Base-by-base conservation (phyloP, 805 yeast species). In the Myxozyma melibiosi region DNA sequence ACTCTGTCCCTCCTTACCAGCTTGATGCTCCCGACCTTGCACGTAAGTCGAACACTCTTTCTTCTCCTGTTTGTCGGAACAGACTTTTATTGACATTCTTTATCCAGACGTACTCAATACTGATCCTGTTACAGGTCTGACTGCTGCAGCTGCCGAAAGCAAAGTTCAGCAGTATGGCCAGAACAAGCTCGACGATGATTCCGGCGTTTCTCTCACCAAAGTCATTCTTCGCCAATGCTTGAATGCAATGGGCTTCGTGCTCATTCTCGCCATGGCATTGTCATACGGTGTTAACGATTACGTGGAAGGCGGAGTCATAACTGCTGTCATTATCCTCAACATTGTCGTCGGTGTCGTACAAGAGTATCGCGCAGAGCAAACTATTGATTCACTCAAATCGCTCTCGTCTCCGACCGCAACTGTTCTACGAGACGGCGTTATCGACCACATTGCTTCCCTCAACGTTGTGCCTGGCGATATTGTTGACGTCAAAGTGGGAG, bases 221-320 rank as follows among this genome's bases (percentile, higher is more conserved):
- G 86, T 87, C 53, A 60, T 86, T 27, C 73, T 85, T 39, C 85
- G 84, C 62, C 94, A 86, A 65, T 74, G 83, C 1, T 83, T 83
- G 70, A 86, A 86, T 67, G 92, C 94, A 45, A 86, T 86, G 94
- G 83, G 86, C 48, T 71, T 86, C 62, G 92, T 86, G 7, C 55
- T 62, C 8, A 57, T 62, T 4, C 53, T 58, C 7, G 65, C 65
- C 7, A 59, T 59, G 58, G 63, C 82, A 20, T 84, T 86, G 50
- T 84, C 91, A 3, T 77, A 86, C 47, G 90, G 86, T 20, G 84
- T 87, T 62, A 76, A 77, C 56, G 92, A 87, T 69, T 86, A 88
- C 86, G 87, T 86, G 62, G 83, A 89, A 7, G 94, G 90, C 47
- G 94, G 92, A 53, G 92, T 87, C 33, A 84, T 86, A 68, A 83